Evolutionary conservation across 2,329 filamentous ascomycete species (phyloP).

Genomic region (Aspergillus calidoustus): DNA sequence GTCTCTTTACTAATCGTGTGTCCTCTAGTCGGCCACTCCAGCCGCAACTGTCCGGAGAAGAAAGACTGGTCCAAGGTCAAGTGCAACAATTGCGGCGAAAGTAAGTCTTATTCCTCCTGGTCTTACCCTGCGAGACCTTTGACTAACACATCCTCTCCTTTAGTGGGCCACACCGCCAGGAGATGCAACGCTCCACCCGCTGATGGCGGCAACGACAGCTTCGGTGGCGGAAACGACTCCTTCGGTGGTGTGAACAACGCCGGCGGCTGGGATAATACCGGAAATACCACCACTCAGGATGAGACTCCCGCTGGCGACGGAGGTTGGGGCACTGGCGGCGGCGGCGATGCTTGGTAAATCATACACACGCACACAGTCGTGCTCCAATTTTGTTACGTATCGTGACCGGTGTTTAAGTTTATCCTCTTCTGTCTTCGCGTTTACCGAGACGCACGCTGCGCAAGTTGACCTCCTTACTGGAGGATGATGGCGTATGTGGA

Average conservation of each 20-base stretch:
- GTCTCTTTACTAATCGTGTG: background rate
- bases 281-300: conserved; percentile 14
- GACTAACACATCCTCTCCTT: conserved; percentile 4
- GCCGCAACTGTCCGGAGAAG: conserved; percentile 50
- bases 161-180: conserved; percentile 50
- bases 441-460: background rate
- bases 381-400: background rate
- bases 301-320: background rate
- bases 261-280: conserved; percentile 6
- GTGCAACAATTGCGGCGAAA: conserved; percentile 51
- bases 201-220: conserved; percentile 27
- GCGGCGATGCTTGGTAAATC: background rate
- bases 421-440: background rate
- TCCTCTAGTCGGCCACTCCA: conserved; percentile 45
- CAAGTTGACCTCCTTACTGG: background rate
- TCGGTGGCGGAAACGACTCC: background rate
- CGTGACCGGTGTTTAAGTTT: background rate
- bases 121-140: background rate
- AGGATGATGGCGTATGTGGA: background rate
- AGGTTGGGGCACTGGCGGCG: background rate
- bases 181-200: conserved; percentile 40
- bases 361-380: background rate
- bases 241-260: background rate
- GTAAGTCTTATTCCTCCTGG: conserved; percentile 33
- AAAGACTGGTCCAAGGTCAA: conserved; percentile 50